These are phyloP conservation scores for Stephania japonica DNA, from an alignment of 164 flowering plant species.

Conservation along the genomic window DNA sequence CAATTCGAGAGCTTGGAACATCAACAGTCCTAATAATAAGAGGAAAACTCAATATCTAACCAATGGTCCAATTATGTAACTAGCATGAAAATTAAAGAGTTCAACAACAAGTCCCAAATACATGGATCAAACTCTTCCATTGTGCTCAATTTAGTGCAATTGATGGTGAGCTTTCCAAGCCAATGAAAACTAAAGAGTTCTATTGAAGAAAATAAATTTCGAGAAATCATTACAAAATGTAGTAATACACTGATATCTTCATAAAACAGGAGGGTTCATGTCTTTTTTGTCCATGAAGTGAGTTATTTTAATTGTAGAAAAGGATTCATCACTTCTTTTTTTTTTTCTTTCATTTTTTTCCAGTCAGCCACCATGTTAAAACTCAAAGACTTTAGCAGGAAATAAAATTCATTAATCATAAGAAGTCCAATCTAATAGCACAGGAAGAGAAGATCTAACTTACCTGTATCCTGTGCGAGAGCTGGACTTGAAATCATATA, in stretches of 20 bases:
- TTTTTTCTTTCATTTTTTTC: too few relatives aligned
- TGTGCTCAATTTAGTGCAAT: too few relatives aligned
- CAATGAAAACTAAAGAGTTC: background rate
- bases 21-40: constrained; percentile 58
- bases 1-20: constrained; percentile 83
- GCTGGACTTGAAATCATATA: constrained; percentile 95
- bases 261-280: background rate
- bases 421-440: background rate
- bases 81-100: background rate
- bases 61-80: background rate
- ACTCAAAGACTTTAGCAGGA: too few relatives aligned
- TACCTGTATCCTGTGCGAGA: constrained; percentile 89
- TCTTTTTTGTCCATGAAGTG: background rate
- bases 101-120: too few relatives aligned
- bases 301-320: background rate
- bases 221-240: background rate
- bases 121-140: too few relatives aligned
- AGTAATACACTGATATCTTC: background rate
- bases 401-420: background rate
- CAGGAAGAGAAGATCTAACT: constrained; percentile 18
- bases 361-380: too few relatives aligned
- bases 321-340: background rate
- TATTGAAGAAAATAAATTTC: too few relatives aligned
- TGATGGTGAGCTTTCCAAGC: too few relatives aligned
- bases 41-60: background rate